Evolutionary conservation across 2,329 filamentous ascomycete genomes (phyloP).

Genomic region (Penicillium sp.): DNA sequence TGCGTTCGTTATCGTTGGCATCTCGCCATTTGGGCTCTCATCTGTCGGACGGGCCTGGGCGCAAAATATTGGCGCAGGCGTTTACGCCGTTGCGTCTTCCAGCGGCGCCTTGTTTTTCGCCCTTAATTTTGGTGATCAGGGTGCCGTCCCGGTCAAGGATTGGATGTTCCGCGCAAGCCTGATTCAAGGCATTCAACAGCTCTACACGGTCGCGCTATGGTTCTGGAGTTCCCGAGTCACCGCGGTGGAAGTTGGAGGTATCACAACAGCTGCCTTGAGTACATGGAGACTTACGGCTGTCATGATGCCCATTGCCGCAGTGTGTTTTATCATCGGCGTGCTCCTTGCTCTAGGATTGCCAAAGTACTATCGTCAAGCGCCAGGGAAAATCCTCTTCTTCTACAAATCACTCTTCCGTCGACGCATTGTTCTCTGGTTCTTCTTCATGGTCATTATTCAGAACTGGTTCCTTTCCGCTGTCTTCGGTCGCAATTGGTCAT

Average conservation of each 20-base stretch:
- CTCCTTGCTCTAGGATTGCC: slow-evolving; percentile 60
- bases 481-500: slow-evolving; percentile 59
- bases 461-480: slow-evolving; percentile 66
- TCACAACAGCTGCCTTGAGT: background rate
- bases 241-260: background rate
- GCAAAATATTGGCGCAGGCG: slow-evolving; percentile 59
- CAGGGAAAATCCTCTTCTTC: slow-evolving; percentile 61
- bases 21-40: background rate
- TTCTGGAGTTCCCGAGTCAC: background rate
- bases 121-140: slow-evolving; percentile 65
- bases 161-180: slow-evolving; percentile 64
- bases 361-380: background rate
- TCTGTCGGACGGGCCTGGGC: slow-evolving; percentile 40
- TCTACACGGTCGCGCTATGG: background rate
- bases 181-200: background rate
- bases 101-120: slow-evolving; percentile 65
- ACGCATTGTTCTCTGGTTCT: slow-evolving; percentile 66
- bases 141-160: slow-evolving; percentile 41
- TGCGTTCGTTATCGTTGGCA: slow-evolving; percentile 54
- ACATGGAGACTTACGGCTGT: slow-evolving; percentile 10
- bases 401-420: slow-evolving; percentile 60
- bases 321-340: slow-evolving; percentile 56
- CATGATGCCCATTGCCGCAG: slow-evolving; percentile 48
- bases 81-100: slow-evolving; percentile 63
- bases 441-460: slow-evolving; percentile 61